A percentile compares a stretch with the other conserved stretches of the same genome.
These are phyloP conservation scores for Edaphochlamys debaryana DNA, from an alignment of 139 green algal genomes.

Conservation along the genomic window DNA sequence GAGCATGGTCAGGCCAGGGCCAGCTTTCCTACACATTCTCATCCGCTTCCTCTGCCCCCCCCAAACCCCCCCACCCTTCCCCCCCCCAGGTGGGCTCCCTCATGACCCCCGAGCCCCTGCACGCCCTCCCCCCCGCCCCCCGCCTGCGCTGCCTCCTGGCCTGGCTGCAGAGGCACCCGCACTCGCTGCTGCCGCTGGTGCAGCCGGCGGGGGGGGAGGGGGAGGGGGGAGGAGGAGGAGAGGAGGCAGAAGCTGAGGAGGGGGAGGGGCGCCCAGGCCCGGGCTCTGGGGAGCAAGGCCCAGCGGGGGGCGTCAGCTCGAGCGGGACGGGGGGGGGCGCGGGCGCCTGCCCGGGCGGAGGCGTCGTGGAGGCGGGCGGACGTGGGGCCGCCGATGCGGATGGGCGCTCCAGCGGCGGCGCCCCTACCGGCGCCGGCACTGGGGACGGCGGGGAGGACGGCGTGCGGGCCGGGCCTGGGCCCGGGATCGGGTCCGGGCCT, in stretches of 20 bases:
- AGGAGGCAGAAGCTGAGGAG: neutral
- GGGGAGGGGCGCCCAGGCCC: no score
- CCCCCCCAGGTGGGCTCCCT: neutral
- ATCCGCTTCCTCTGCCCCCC: neutral
- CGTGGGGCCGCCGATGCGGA: no score
- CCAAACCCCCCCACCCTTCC: neutral
- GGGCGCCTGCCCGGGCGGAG: no score
- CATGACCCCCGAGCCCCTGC: neutral
- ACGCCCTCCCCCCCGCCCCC: neutral
- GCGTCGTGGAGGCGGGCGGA: no score
- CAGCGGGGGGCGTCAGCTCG: no score
- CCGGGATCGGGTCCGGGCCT: neutral
- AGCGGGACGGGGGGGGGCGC: no score
- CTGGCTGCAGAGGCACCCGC: neutral
- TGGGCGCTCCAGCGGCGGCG: no score
- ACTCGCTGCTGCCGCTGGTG: neutral
- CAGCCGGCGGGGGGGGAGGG: neutral
- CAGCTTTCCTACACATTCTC: neutral
- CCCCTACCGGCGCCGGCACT: no score
- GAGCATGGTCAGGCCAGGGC: no score
- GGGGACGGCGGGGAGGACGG: no score
- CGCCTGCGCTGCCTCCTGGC: neutral
- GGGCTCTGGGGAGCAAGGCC: no score
- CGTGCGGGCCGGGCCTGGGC: neutral
- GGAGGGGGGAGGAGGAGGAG: neutral